Conservation (phyloP, 768 basidiomycete species). For the Termitomyces eurrhizus region DNA sequence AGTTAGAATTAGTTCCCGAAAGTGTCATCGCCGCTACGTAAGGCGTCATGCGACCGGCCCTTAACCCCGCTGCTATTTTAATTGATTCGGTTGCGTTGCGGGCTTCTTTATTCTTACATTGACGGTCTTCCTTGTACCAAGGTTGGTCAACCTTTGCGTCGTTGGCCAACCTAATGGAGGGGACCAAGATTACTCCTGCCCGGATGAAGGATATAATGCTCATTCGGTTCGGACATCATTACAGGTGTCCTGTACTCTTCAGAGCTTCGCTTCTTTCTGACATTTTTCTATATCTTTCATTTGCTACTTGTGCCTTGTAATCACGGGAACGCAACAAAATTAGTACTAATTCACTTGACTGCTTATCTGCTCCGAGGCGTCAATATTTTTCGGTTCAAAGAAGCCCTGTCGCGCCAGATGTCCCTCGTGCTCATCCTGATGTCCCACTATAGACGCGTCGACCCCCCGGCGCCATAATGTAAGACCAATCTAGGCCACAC, state of each 20-base stretch:
- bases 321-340: constrained; percentile 10
- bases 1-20: constrained; percentile 7
- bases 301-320: constrained; percentile 8
- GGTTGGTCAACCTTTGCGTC: constrained; percentile 46
- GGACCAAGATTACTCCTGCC: constrained; percentile 55
- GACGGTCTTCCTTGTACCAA: constrained; percentile 62
- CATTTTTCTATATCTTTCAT: constrained; percentile 25
- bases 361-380: not conserved
- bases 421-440: constrained; percentile 42
- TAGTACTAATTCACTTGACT: constrained; percentile 4
- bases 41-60: constrained; percentile 27
- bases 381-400: constrained; percentile 24
- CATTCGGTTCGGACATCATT: constrained; percentile 22
- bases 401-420: constrained; percentile 44
- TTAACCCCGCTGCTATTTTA: constrained; percentile 30
- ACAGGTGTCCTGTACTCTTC: constrained; percentile 19
- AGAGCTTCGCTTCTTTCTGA: constrained; percentile 59
- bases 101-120: constrained; percentile 18
- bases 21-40: constrained; percentile 15
- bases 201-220: constrained; percentile 74
- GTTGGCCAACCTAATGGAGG: constrained; percentile 72
- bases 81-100: constrained; percentile 1
- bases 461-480: constrained; percentile 52
- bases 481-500: constrained; percentile 37
- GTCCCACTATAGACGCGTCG: constrained; percentile 42